Percentiles rank a stretch among this genome's conserved stretches.
phyloP scores from a whole-genome alignment of 202 grass and related monocot species.

The Elaeis oleifera region DNA sequence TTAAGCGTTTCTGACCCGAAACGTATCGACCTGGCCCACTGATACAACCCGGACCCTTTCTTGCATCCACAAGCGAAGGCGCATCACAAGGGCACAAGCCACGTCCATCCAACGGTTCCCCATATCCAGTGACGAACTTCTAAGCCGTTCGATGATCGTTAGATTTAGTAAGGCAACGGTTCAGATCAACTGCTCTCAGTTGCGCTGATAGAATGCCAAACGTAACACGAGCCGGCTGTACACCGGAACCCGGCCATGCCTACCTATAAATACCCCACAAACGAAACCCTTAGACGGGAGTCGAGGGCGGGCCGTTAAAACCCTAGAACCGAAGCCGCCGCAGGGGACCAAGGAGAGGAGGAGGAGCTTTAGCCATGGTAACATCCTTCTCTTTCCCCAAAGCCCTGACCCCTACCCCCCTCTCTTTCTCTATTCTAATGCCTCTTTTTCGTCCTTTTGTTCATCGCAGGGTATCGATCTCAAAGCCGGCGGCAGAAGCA shows the following conservation, averaged over 20 bases:
- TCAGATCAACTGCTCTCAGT: background rate
- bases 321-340: constrained; percentile 8
- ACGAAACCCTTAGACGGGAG: too few species aligned
- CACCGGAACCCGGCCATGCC: background rate
- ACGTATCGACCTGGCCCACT: too few species aligned
- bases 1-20: too few species aligned
- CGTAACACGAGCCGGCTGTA: too few species aligned
- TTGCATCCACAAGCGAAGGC: too few species aligned
- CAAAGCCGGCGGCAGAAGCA: constrained; percentile 19
- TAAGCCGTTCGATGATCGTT: too few species aligned
- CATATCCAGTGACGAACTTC: too few species aligned
- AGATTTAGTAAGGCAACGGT: too few species aligned
- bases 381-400: background rate
- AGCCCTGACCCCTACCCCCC: too few species aligned
- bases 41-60: too few species aligned
- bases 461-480: constrained; percentile 23
- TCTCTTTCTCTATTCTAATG: background rate
- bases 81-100: too few species aligned
- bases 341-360: background rate
- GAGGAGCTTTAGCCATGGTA: constrained; percentile 1
- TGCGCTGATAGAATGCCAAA: background rate
- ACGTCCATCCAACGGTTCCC: too few species aligned
- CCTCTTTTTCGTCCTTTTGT: background rate
- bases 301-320: background rate
- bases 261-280: background rate